Percentiles rank a stretch among this genome's conserved stretches.
Evolutionary conservation across 2,329 filamentous ascomycete species (phyloP).

Genomic region (Neurospora sp.): DNA sequence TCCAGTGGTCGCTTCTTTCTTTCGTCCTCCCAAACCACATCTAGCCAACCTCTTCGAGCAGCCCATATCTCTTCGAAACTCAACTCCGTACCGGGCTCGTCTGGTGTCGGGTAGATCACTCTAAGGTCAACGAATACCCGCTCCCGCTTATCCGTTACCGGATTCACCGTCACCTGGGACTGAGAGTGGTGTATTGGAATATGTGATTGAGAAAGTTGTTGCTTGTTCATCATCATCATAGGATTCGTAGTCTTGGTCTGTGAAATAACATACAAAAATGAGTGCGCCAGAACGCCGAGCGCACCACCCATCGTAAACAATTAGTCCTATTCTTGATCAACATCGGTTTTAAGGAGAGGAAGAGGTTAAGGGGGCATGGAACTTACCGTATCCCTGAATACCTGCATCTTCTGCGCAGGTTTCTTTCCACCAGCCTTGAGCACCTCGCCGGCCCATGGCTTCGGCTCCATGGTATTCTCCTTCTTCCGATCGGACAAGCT

Average conservation of each 20-base stretch:
- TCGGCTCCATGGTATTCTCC: constrained; percentile 79
- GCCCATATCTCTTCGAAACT: constrained; percentile 92
- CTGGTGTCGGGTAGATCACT: constrained; percentile 70
- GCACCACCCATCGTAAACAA: constrained; percentile 39
- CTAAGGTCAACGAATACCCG: constrained; percentile 80
- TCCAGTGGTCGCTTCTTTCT: constrained; percentile 6
- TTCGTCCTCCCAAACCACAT: constrained; percentile 45
- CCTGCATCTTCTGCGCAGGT: constrained; percentile 68
- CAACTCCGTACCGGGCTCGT: constrained; percentile 61
- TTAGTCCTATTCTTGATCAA: constrained; percentile 97
- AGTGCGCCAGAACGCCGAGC: constrained; percentile 20
- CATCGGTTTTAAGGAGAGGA: constrained; percentile 39
- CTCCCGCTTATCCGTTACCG: constrained; percentile 72
- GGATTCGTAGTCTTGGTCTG: constrained; percentile 18
- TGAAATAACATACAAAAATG: constrained; percentile 45
- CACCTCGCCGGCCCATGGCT: constrained; percentile 87
- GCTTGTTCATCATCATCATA: background rate
- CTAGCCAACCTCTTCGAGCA: constrained; percentile 58
- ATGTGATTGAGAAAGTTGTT: constrained; percentile 49
- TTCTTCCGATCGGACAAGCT: constrained; percentile 83
- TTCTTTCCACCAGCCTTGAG: constrained; percentile 80
- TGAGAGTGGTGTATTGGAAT: constrained; percentile 59
- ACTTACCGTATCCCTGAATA: constrained; percentile 96
- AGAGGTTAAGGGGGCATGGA: constrained; percentile 7
- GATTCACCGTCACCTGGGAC: constrained; percentile 73